Evolutionary conservation across 192 early-diverging fungal species (phyloP).

Genomic region (Backusella liffmaniae): DNA sequence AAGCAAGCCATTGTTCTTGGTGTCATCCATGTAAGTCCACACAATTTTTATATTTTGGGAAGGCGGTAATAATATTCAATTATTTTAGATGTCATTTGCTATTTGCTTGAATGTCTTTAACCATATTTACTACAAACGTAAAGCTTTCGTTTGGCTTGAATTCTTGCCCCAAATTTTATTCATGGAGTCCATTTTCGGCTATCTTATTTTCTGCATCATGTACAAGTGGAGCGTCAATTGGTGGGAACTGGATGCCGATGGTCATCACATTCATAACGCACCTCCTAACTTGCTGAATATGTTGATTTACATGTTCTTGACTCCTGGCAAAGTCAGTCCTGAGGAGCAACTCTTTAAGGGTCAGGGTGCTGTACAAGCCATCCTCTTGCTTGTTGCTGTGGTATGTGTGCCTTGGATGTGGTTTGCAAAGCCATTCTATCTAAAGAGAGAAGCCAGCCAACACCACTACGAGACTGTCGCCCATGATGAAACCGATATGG

Average conservation of each 20-base stretch:
- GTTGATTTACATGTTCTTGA: conserved; percentile 99
- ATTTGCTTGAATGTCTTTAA: conserved; percentile 89
- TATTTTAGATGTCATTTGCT: conserved; percentile 80
- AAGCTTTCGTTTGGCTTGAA: conserved; percentile 78
- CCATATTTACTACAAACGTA: conserved; percentile 84
- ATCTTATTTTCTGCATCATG: conserved; percentile 88
- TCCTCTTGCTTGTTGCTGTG: conserved; percentile 80
- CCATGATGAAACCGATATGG: conserved; percentile 36
- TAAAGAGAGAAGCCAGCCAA: conserved; percentile 80
- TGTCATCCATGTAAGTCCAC: conserved; percentile 66
- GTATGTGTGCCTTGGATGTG: conserved; percentile 98
- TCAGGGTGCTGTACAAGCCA: conserved; percentile 79
- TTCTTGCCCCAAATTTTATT: conserved; percentile 96
- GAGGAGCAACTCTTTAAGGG: conserved; percentile 81
- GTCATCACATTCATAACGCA: conserved; percentile 62
- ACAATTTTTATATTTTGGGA: background rate
- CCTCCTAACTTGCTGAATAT: conserved; percentile 96
- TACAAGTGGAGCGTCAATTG: conserved; percentile 98
- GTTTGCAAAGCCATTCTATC: conserved; percentile 85
- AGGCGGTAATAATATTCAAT: background rate
- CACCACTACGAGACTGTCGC: conserved; percentile 66
- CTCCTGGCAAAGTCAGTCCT: conserved; percentile 75
- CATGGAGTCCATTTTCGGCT: conserved; percentile 94
- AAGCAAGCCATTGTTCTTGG: conserved; percentile 97
- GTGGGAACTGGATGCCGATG: conserved; percentile 67